Base-by-base conservation (phyloP, 164 flowering plant species). In the Pachysandra terminalis region DNA sequence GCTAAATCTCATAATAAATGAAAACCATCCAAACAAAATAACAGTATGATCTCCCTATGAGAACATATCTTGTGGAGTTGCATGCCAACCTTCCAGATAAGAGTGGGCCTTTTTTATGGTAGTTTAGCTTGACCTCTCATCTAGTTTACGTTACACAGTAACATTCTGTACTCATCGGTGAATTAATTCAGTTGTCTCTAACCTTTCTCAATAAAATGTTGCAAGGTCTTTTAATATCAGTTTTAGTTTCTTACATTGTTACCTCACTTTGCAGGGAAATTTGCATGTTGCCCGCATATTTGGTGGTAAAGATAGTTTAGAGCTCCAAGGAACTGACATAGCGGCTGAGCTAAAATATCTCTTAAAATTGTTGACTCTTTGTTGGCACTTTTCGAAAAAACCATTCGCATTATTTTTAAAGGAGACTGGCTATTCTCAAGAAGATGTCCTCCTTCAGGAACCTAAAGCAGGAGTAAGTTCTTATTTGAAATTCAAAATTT, bases 331-430 rank as follows among this genome's bases (percentile, higher is more conserved):
- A 67, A 59, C 83, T 61, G 93, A 86, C 72, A 81, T 92, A 69
- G 72, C 65, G 55, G 71, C 71, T 58, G 97, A 95, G 75, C 91
- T 95, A 53, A 89, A 74, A 80, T 79, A 84, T 76, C 87, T 90
- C 45, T 71, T 95, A 52, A 63, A 83, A 60, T 80, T 95, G 81
- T 77, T 95, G 81, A 90, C 91, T 1, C 86, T 89, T 65, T 95
- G 98, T 69, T 92, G 96, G 97, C 98, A 95, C 75, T 95, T 95
- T 74, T 95, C 98, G 14, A 95, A 95, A 66, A 95, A 95, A 64
- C 89, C 98, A 15, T 95, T 95, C 53, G 86, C 86, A 0, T 55
- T 86, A 54, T 95, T 95, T 81, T 74, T 95, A 59, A 83, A 89
- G 80, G 98, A 95, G 78, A 92, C 94, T 37, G 97, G 97, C 19